A percentile compares a stretch with the other conserved stretches of the same genome.
phyloP scores from a whole-genome alignment of 2,329 filamentous ascomycete species.

The Parastagonospora avenae region DNA sequence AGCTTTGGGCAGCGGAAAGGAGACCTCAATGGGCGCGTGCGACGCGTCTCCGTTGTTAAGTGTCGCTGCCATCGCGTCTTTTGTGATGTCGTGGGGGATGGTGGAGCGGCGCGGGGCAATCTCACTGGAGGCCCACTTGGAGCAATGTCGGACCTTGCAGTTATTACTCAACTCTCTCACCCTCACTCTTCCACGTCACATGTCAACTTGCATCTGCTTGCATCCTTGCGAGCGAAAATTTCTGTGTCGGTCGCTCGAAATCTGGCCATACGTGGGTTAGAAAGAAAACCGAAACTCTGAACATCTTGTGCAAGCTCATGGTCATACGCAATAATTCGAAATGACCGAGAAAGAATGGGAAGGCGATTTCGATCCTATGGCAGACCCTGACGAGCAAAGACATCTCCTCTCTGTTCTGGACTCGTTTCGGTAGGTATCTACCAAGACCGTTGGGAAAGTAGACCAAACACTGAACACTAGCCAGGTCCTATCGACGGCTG shows the following conservation, averaged over 20 bases:
- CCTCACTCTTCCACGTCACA: neutral
- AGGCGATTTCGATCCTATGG: slow-evolving; percentile 67
- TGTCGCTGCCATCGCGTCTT: slow-evolving; percentile 23
- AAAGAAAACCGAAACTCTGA: neutral
- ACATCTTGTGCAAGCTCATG: too few relatives aligned
- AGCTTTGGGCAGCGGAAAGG: slow-evolving; percentile 62
- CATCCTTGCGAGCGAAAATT: too few relatives aligned
- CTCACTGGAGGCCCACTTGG: neutral
- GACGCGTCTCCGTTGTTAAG: slow-evolving; percentile 17
- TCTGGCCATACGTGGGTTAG: too few relatives aligned
- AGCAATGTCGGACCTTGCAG: slow-evolving; percentile 3
- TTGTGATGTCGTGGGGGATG: neutral
- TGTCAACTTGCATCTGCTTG: neutral
- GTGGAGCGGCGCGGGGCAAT: slow-evolving; percentile 3
- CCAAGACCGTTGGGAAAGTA: too few relatives aligned
- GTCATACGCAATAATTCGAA: neutral
- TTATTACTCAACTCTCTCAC: neutral
- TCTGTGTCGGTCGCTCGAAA: neutral
- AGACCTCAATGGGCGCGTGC: slow-evolving; percentile 57
- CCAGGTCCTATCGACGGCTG: slow-evolving; percentile 79
- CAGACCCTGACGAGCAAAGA: slow-evolving; percentile 78
- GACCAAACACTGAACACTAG: neutral
- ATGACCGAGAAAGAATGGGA: slow-evolving; percentile 56
- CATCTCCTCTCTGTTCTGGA: slow-evolving; percentile 84
- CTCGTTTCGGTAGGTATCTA: slow-evolving; percentile 76